These are phyloP conservation scores for Leersia perrieri DNA, from an alignment of 176 grass and related monocot species.

Conservation along the genomic window DNA sequence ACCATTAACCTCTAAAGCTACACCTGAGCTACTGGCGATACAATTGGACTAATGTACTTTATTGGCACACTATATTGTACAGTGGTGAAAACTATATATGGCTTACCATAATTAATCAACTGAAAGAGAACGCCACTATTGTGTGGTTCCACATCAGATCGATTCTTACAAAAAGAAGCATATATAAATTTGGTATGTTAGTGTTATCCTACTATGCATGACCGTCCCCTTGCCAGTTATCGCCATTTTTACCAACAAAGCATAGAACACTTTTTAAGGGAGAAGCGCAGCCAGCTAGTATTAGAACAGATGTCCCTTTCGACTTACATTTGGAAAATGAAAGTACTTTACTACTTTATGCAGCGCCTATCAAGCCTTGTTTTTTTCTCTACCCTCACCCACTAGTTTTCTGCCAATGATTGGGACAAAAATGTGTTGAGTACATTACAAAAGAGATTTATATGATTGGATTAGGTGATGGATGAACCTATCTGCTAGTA, in stretches of 20 bases:
- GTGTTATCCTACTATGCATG: conserved; percentile 16
- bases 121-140: conserved; percentile 23
- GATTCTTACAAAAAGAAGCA: conserved; percentile 13
- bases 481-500: background rate
- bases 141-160: conserved; percentile 47
- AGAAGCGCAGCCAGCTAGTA: conserved; percentile 5
- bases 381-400: conserved; percentile 28
- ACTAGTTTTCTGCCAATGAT: conserved; percentile 46
- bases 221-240: background rate
- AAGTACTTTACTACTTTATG: conserved; percentile 39
- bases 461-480: conserved; percentile 41
- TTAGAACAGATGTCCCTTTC: conserved; percentile 31
- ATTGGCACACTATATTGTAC: background rate
- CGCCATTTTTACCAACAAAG: conserved; percentile 26
- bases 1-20: background rate
- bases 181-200: conserved; percentile 20
- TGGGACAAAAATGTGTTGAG: conserved; percentile 23
- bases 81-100: background rate
- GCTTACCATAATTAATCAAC: background rate
- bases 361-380: conserved; percentile 17
- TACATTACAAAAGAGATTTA: conserved; percentile 13
- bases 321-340: conserved; percentile 9
- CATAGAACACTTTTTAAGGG: background rate
- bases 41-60: background rate
- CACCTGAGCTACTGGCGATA: conserved; percentile 2